Evolutionary conservation across 495 filamentous ascomycete genomes (phyloP).

Genomic region (Saxophila tyrrhenica): DNA sequence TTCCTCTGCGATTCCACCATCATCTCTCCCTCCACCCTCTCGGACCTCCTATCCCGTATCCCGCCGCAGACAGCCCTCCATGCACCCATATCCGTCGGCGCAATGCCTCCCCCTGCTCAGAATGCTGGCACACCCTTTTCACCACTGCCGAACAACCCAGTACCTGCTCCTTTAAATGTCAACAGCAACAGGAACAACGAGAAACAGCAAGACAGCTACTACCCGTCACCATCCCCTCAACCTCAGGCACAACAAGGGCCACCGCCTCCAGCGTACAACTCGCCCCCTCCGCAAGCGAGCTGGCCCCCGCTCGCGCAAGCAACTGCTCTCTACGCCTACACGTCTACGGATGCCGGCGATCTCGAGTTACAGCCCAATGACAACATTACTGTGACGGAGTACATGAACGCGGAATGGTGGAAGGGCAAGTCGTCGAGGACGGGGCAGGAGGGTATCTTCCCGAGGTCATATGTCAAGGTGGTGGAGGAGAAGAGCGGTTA

Average conservation of each 20-base stretch:
- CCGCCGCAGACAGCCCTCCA: conserved; percentile 44
- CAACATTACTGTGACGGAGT: conserved; percentile 64
- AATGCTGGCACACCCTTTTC: conserved; percentile 22
- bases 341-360: conserved; percentile 65
- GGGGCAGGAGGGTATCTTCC: conserved; percentile 80
- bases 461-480: conserved; percentile 70
- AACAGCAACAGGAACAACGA: conserved; percentile 34
- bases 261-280: conserved; percentile 32
- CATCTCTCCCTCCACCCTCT: conserved; percentile 58
- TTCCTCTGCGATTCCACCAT: conserved; percentile 68
- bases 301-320: conserved; percentile 46
- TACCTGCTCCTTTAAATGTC: conserved; percentile 24
- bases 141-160: conserved; percentile 29
- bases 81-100: conserved; percentile 40
- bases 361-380: conserved; percentile 65
- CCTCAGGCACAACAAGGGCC: conserved; percentile 41
- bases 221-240: conserved; percentile 37
- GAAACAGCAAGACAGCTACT: conserved; percentile 36
- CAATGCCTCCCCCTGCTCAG: conserved; percentile 31
- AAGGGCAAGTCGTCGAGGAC: conserved; percentile 73
- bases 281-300: conserved; percentile 13
- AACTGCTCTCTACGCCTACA: conserved; percentile 76
- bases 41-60: conserved; percentile 59
- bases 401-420: conserved; percentile 98
- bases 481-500: conserved; percentile 29